Evolutionary conservation across 345 rosid genomes (phyloP).

Genomic region (Triadica sebifera): DNA sequence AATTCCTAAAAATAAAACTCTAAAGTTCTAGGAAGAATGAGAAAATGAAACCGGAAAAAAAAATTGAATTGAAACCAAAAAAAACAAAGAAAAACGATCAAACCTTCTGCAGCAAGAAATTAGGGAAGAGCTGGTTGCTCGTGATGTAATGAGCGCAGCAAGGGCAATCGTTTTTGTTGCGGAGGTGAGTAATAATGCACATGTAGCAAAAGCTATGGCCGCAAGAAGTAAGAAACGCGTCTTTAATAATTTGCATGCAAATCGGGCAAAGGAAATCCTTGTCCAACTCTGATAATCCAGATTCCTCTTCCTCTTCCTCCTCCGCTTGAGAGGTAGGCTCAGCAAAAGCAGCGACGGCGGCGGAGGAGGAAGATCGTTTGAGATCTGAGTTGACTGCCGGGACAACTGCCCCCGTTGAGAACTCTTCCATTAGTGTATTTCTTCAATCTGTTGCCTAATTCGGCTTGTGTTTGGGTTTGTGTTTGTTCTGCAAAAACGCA

Average conservation of each 20-base stretch:
- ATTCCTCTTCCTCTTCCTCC: constrained; percentile 2
- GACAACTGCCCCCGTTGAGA: constrained; percentile 26
- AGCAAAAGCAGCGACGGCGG: constrained; percentile 4
- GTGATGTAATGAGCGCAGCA: constrained; percentile 82
- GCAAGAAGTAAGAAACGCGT: constrained; percentile 92
- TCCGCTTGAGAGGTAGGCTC: neutral
- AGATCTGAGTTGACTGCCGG: constrained; percentile 28
- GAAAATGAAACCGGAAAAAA: neutral
- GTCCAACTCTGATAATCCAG: constrained; percentile 35
- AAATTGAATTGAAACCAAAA: neutral
- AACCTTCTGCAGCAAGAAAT: constrained; percentile 88
- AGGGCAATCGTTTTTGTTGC: constrained; percentile 94
- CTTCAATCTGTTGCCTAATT: neutral
- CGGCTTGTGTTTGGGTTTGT: neutral
- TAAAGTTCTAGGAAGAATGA: neutral
- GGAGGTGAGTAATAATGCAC: constrained; percentile 92
- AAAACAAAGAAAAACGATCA: neutral
- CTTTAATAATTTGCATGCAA: constrained; percentile 94
- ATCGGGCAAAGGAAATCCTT: constrained; percentile 90
- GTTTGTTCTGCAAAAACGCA: neutral
- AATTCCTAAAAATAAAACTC: neutral
- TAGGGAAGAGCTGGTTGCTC: constrained; percentile 77
- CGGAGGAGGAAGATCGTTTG: constrained; percentile 19
- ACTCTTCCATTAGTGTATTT: constrained; percentile 24
- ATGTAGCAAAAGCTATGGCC: constrained; percentile 98